Conservation (phyloP, 2,329 filamentous ascomycete species). For the Shiraia sp. region DNA sequence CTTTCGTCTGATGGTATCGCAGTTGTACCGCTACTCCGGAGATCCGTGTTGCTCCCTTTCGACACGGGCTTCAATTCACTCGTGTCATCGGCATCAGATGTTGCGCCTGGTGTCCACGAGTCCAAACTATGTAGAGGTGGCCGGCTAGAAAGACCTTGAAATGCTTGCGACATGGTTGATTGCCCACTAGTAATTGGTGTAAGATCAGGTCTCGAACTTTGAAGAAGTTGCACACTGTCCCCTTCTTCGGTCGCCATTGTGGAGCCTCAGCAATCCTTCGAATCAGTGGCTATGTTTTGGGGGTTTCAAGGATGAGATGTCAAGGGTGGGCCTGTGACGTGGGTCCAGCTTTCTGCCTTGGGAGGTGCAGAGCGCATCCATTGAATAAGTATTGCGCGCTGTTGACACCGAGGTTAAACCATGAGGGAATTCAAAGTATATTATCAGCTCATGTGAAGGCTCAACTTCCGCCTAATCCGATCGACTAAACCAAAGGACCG, state of each 20-base stretch:
- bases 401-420: slow-evolving; percentile 2
- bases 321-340: slow-evolving; percentile 15
- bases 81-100: slow-evolving; percentile 47
- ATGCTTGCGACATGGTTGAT: slow-evolving; percentile 31
- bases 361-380: slow-evolving; percentile 6
- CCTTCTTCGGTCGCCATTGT: slow-evolving; percentile 9
- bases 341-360: slow-evolving; percentile 9
- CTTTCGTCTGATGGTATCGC: slow-evolving; percentile 30
- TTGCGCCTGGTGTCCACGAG: slow-evolving; percentile 33
- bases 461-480: no score
- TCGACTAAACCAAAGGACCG: no score
- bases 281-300: slow-evolving; percentile 1
- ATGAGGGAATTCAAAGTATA: not conserved
- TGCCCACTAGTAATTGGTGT: slow-evolving; percentile 18
- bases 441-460: not conserved
- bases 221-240: slow-evolving; percentile 6
- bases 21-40: slow-evolving; percentile 30
- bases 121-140: slow-evolving; percentile 20
- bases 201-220: slow-evolving; percentile 10
- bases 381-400: no score
- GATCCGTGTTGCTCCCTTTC: slow-evolving; percentile 42
- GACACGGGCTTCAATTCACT: slow-evolving; percentile 44
- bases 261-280: not conserved
- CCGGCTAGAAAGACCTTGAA: slow-evolving; percentile 30
- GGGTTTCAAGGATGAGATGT: not conserved